A percentile compares a stretch with the other conserved stretches of the same genome.
Evolutionary conservation across 306 rosid species (phyloP).

Genomic region (Mimosa bimucronata): DNA sequence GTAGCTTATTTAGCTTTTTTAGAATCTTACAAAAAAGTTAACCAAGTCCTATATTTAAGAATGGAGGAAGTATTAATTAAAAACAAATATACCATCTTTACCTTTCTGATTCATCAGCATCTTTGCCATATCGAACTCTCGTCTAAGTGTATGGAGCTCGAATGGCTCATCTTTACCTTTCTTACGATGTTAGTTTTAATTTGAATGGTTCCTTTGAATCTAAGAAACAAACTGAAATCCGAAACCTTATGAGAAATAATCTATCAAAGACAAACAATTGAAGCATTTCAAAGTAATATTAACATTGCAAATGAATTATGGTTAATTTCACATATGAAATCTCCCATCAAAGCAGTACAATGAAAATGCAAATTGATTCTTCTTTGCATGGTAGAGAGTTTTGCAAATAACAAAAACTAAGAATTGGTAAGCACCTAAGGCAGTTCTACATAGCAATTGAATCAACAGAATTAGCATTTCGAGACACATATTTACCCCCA

Average conservation of each 20-base stretch:
- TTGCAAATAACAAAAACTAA: neutral
- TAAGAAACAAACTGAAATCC: too few relatives aligned
- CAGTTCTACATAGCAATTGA: constrained; percentile 15
- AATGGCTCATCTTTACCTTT: too few relatives aligned
- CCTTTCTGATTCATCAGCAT: too few relatives aligned
- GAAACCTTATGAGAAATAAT: too few relatives aligned
- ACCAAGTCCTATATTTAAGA: too few relatives aligned
- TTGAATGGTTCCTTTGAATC: neutral
- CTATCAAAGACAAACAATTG: neutral
- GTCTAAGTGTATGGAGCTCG: too few relatives aligned
- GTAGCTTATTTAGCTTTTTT: too few relatives aligned
- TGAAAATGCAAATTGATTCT: neutral
- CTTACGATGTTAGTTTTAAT: neutral
- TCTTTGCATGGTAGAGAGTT: constrained; percentile 3
- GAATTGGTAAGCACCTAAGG: neutral
- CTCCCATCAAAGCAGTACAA: neutral
- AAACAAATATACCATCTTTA: too few relatives aligned
- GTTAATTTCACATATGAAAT: neutral
- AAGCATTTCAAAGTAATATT: constrained; percentile 18
- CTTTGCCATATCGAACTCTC: too few relatives aligned
- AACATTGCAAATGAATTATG: constrained; percentile 1
- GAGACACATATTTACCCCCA: constrained; percentile 38
- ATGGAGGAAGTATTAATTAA: too few relatives aligned
- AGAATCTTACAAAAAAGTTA: too few relatives aligned
- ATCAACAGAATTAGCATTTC: constrained; percentile 32